These are phyloP conservation scores for Fusarium denticulatum DNA, from an alignment of 2,329 filamentous ascomycete species.

Conservation along the genomic window DNA sequence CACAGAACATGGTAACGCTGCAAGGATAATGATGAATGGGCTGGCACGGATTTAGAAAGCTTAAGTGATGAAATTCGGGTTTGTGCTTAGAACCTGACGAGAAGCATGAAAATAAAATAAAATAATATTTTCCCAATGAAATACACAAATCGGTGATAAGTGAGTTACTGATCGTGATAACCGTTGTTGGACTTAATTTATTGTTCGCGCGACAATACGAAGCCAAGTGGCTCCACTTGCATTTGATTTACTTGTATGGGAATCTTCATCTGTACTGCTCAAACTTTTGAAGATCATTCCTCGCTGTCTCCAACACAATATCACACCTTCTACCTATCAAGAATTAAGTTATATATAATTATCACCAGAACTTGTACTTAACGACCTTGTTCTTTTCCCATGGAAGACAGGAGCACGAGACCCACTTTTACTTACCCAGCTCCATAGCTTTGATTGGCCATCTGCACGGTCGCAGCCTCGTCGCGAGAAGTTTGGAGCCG, in stretches of 20 bases:
- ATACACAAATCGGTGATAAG: background rate
- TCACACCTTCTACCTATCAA: background rate
- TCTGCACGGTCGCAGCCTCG: conserved; percentile 41
- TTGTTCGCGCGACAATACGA: background rate
- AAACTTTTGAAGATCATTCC: background rate
- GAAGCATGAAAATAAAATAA: conserved; percentile 25
- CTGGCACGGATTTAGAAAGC: conserved; percentile 41
- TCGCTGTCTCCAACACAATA: background rate
- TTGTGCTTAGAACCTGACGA: conserved; percentile 24
- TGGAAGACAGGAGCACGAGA: background rate
- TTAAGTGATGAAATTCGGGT: conserved; percentile 35
- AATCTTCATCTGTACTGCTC: background rate
- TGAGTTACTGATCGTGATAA: background rate
- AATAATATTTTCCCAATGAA: background rate
- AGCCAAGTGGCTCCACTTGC: background rate
- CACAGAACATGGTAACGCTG: conserved; percentile 38
- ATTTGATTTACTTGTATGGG: background rate
- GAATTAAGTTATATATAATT: no score
- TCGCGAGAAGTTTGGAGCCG: conserved; percentile 53
- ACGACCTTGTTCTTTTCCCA: background rate
- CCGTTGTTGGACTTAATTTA: background rate
- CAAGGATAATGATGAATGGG: conserved; percentile 43
- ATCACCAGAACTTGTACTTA: background rate
- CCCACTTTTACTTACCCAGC: conserved; percentile 31
- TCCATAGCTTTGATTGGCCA: conserved; percentile 41